Evolutionary conservation across 179 eudicot species (phyloP).

Genomic region (Corrigiola litoralis): DNA sequence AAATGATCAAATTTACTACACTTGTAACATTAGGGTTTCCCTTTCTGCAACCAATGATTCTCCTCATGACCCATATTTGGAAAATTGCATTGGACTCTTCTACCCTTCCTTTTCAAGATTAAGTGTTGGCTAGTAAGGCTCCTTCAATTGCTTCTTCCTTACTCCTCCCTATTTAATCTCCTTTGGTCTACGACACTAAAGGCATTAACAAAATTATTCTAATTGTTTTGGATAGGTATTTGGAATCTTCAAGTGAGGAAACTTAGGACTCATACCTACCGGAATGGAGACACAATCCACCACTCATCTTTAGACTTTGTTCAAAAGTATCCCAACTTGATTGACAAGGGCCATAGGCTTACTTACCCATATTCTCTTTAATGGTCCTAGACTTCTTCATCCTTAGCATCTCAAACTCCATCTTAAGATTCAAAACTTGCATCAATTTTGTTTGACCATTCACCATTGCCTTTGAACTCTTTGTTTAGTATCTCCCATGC

Average conservation of each 20-base stretch:
- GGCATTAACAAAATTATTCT: not conserved
- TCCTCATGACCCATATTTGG: not conserved
- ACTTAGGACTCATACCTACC: not conserved
- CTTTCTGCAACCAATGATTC: not conserved
- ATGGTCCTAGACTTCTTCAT: not conserved
- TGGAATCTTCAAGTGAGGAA: slow-evolving; percentile 5
- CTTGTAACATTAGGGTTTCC: not conserved
- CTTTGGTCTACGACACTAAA: not conserved
- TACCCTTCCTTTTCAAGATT: not conserved
- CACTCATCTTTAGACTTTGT: not conserved
- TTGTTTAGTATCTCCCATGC: slow-evolving; percentile 8
- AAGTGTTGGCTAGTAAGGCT: not conserved
- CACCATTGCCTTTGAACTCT: no score
- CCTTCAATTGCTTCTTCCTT: not conserved
- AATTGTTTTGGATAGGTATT: not conserved
- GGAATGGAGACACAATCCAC: not conserved
- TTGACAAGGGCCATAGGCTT: not conserved
- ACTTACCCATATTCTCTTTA: not conserved
- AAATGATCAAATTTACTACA: not conserved
- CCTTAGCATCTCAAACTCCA: not conserved
- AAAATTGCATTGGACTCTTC: not conserved
- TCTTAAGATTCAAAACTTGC: not conserved
- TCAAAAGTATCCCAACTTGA: not conserved
- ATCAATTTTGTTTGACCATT: not conserved
- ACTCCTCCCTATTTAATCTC: not conserved